Evolutionary conservation across 257 asterid species (phyloP).

Genomic region (Parsonsia alboflavescens): DNA sequence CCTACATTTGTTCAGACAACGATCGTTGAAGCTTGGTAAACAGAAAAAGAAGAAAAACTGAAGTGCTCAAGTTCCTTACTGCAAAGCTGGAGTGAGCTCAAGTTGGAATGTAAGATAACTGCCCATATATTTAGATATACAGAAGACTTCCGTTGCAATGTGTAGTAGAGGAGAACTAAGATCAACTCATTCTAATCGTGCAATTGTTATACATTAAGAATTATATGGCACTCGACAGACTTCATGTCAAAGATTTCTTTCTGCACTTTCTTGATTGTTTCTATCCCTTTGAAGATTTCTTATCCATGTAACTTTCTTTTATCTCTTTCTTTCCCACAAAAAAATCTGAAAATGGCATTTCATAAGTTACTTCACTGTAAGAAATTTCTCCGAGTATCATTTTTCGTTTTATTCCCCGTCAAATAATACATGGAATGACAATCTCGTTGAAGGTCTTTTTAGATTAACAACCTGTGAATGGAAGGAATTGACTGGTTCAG

Average conservation of each 20-base stretch:
- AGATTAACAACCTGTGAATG: no score
- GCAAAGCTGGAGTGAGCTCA: neutral
- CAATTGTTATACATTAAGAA: no score
- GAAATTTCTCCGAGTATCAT: neutral
- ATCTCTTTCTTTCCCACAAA: no score
- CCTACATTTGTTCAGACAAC: conserved; percentile 85
- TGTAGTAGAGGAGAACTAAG: neutral
- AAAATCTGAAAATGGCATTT: neutral
- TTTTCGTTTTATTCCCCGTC: neutral
- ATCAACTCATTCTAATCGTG: neutral
- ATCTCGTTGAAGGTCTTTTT: neutral
- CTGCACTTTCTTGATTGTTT: neutral
- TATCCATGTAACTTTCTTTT: no score
- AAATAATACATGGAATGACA: neutral
- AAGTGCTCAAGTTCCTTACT: neutral
- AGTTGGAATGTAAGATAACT: neutral
- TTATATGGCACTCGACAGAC: no score
- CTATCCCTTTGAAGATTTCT: no score
- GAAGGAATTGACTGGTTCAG: no score
- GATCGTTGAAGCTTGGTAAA: conserved; percentile 70
- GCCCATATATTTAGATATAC: no score
- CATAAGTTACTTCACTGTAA: neutral
- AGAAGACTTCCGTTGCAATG: neutral
- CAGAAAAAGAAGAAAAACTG: conserved; percentile 49
- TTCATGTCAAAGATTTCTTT: no score